Evolutionary conservation across 2,329 filamentous ascomycete species (phyloP), one percentile per base, ranked within the genome.

Genomic region (Neocatenulostroma microsporum): DNA sequence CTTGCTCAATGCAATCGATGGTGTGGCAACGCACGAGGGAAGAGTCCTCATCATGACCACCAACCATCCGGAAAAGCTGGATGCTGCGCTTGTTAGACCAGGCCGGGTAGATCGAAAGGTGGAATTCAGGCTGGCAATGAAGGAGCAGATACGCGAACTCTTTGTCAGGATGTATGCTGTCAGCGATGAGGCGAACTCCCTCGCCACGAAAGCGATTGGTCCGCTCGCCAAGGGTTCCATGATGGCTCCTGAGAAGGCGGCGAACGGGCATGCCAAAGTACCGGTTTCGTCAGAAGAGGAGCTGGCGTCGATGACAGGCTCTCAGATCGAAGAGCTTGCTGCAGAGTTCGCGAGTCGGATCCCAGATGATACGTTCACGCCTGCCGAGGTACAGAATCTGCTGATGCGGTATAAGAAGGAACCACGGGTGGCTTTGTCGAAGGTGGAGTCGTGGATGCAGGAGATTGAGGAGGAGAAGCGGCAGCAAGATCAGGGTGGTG

Each of bases 11-110:
- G 81, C 82, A 40, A 85, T 93, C 26, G 84, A 93, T 51, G 83
- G 85, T 37, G 83, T 87, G 1, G 82, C 81, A 1, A 82, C 78
- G 3, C 82, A 84, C 49, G 84, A 89, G 62, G 84, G 83, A 18
- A 74, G 82, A 30, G 74, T 89, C 10, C 71, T 89, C 13, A 79
- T 89, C 62, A 86, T 88, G 80, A 88, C 84, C 0, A 86, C 82
- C 21, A 91, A 89, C 60, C 73, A 77, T 41, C 80, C 80, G 3
- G 78, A 88, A 49, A 69, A 74, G 11, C 72, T 89, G 0, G 83
- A 88, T 53, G 72, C 53, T 7, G 52, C 55, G 0, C 69, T 91
- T 5, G 78, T 87, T 33, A 70, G 83, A 0, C 82, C 84, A 0
- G 82, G 83, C 1, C 70, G 82, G 1, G 78, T 88, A 3, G 80